These are phyloP conservation scores for Syzygium jambos DNA, from an alignment of 345 rosid genomes.

Conservation along the genomic window DNA sequence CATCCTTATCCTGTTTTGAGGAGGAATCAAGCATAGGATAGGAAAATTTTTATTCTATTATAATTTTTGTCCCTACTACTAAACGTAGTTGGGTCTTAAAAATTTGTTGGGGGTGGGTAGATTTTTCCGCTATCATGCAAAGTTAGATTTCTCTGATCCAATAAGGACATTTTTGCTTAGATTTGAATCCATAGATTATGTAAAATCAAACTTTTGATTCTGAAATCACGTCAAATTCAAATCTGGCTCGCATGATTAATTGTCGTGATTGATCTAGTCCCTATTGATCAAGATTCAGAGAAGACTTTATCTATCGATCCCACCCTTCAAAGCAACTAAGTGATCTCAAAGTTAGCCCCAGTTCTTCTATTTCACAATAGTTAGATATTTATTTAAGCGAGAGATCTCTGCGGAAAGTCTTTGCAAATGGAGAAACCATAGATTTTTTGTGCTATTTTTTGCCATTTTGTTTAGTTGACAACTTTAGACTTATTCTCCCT, in stretches of 20 bases:
- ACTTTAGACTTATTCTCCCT: neutral
- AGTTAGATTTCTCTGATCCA: accelerated
- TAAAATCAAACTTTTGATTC: neutral
- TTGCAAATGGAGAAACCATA: neutral
- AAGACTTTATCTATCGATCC: neutral
- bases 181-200: neutral
- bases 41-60: too few relatives aligned
- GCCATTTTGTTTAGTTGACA: neutral
- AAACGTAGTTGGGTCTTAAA: neutral
- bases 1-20: neutral
- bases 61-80: accelerated
- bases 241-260: neutral
- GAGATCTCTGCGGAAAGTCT: neutral
- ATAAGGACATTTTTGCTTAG: too few relatives aligned
- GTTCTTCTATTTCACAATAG: too few relatives aligned
- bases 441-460: neutral
- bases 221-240: neutral
- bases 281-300: neutral
- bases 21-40: accelerated
- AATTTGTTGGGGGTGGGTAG: neutral
- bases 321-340: neutral
- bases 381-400: neutral
- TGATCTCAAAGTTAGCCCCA: neutral
- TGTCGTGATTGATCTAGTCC: neutral
- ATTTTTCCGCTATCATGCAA: neutral